phyloP scores from a whole-genome alignment of 495 filamentous ascomycete species.

The Penicillium cataractarum region DNA sequence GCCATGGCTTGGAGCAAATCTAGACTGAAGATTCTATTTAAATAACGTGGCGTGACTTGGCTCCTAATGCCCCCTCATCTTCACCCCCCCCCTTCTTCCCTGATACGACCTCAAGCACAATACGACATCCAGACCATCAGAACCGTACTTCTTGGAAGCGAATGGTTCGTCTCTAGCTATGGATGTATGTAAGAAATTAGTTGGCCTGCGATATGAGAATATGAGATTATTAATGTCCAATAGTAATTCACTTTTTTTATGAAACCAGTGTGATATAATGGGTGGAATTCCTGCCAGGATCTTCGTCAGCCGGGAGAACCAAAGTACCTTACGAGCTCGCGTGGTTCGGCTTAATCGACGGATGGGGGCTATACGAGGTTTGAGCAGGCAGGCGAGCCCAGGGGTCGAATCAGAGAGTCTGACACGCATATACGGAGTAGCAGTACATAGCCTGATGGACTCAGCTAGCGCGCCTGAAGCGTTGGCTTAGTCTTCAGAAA shows the following conservation, averaged over 20 bases:
- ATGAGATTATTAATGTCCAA: neutral
- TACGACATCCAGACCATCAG: neutral
- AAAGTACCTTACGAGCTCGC: neutral
- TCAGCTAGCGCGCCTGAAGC: too few species aligned
- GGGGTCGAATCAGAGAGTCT: neutral
- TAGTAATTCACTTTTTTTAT: neutral
- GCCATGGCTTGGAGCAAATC: neutral
- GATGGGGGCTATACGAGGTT: too few species aligned
- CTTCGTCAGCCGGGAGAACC: neutral
- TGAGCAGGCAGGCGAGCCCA: too few species aligned
- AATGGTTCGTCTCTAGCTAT: neutral
- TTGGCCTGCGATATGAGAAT: neutral
- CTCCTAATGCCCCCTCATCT: neutral
- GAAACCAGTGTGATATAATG: neutral
- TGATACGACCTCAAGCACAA: neutral
- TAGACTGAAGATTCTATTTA: neutral
- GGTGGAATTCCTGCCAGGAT: neutral
- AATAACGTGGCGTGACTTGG: neutral
- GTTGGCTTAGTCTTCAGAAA: too few species aligned
- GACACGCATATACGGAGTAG: neutral
- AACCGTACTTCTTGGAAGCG: neutral
- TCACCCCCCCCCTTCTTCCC: neutral
- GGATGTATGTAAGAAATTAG: conserved; percentile 5
- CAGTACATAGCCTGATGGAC: too few species aligned
- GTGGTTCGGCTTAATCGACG: neutral